Conservation (phyloP, 2,329 filamentous ascomycete species). For the Colletotrichum sp. region DNA sequence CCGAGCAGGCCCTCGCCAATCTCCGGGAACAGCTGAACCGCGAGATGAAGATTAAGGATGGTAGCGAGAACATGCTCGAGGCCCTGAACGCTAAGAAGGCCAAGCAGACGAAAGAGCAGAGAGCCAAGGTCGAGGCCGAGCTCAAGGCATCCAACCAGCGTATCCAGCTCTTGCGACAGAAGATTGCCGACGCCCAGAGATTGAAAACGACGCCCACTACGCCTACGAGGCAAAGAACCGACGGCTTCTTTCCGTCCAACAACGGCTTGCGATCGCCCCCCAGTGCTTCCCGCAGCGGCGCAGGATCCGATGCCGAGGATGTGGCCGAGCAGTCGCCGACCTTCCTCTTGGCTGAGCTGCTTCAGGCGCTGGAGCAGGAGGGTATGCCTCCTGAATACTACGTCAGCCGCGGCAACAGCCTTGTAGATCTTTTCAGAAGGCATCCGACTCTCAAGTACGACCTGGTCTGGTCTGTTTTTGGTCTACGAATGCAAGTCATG, state of each 20-base stretch:
- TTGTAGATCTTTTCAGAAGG: constrained; percentile 96
- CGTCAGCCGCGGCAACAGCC: constrained; percentile 85
- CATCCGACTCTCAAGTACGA: constrained; percentile 96
- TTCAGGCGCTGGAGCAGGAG: constrained; percentile 87
- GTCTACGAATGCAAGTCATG: constrained; percentile 92
- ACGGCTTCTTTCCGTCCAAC: constrained; percentile 45
- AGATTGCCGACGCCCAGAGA: constrained; percentile 63
- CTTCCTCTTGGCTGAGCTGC: constrained; percentile 85
- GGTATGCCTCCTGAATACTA: constrained; percentile 94
- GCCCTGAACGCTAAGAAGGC: constrained; percentile 93
- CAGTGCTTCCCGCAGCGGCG: constrained; percentile 58
- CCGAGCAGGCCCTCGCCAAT: constrained; percentile 75
- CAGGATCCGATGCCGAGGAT: constrained; percentile 68
- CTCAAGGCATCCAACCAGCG: constrained; percentile 83
- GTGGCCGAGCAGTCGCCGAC: constrained; percentile 80
- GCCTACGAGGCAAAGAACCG: constrained; percentile 55
- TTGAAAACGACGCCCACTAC: constrained; percentile 52
- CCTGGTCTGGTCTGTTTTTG: constrained; percentile 94
- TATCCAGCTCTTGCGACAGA: constrained; percentile 65
- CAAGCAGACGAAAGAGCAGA: constrained; percentile 91
- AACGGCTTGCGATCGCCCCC: constrained; percentile 60
- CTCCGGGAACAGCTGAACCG: constrained; percentile 88
- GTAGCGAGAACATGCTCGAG: constrained; percentile 97
- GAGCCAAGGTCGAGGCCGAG: constrained; percentile 81
- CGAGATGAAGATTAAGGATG: constrained; percentile 97